Percentiles rank a stretch among this genome's conserved stretches.
Conservation (phyloP, 148 eudicot species). For the Mesembryanthemum crystallinum region DNA sequence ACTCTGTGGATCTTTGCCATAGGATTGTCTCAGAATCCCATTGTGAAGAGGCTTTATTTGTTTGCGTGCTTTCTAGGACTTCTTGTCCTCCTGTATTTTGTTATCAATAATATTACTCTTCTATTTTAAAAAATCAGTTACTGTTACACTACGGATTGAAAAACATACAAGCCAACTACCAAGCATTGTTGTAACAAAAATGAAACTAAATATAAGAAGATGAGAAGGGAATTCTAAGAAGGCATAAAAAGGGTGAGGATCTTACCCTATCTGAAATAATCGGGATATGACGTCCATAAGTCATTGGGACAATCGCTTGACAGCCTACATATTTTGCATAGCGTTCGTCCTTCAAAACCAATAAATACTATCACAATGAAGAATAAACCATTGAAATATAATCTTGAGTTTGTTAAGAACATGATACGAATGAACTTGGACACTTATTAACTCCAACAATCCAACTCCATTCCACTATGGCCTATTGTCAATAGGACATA, state of each 20-base stretch:
- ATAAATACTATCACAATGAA: conserved; percentile 1
- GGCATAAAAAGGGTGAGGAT: neutral
- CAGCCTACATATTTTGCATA: conserved; percentile 81
- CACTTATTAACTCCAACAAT: neutral
- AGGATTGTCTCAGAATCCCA: no score
- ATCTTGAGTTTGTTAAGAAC: no score
- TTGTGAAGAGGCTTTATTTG: no score
- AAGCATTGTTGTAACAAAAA: no score
- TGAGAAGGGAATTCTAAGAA: neutral
- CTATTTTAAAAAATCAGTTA: no score
- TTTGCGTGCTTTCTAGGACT: no score
- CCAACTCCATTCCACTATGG: neutral
- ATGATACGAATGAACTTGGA: no score
- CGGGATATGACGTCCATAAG: conserved; percentile 89
- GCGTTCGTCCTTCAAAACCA: conserved; percentile 69
- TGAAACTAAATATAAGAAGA: neutral
- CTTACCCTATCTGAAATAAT: conserved; percentile 79
- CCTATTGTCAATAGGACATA: neutral
- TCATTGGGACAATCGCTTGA: conserved; percentile 90
- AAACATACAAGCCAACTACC: no score
- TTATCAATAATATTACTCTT: no score
- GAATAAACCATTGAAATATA: neutral
- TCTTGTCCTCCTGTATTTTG: no score
- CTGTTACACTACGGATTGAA: neutral
- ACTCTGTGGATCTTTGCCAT: no score